Conservation (phyloP, 2,329 filamentous ascomycete species). For the Colletotrichum sp. region DNA sequence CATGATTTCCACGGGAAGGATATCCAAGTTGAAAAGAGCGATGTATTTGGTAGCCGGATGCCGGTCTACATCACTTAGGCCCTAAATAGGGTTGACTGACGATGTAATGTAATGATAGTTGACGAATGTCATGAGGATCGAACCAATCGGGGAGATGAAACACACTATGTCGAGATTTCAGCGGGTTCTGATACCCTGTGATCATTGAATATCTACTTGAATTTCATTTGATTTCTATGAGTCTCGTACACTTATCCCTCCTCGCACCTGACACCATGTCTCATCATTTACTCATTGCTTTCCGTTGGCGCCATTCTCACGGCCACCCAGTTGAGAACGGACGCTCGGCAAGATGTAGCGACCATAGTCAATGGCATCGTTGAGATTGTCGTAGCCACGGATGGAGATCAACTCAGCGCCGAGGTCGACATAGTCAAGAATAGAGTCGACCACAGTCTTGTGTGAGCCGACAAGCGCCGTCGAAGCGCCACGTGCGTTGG, state of each 20-base stretch:
- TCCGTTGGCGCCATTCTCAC: slow-evolving; percentile 7
- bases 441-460: slow-evolving; percentile 57
- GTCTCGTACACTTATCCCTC: background rate
- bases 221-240: background rate
- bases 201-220: background rate
- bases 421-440: slow-evolving; percentile 62
- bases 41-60: slow-evolving; percentile 37
- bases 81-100: background rate
- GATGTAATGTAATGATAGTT: background rate
- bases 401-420: slow-evolving; percentile 64
- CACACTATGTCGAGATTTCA: background rate
- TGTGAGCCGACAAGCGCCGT: slow-evolving; percentile 62
- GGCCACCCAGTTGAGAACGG: slow-evolving; percentile 37
- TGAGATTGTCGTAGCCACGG: slow-evolving; percentile 65
- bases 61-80: slow-evolving; percentile 35
- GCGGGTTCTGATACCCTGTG: background rate
- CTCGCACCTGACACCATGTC: background rate
- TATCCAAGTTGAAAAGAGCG: slow-evolving; percentile 34
- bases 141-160: background rate
- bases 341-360: slow-evolving; percentile 59
- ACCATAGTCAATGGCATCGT: slow-evolving; percentile 65
- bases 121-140: background rate
- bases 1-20: slow-evolving; percentile 42
- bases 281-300: background rate
- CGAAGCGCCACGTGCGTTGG: slow-evolving; percentile 62